Evolutionary conservation across 1,284 basidiomycete species (phyloP).

Genomic region (Papiliotrema flavescens): DNA sequence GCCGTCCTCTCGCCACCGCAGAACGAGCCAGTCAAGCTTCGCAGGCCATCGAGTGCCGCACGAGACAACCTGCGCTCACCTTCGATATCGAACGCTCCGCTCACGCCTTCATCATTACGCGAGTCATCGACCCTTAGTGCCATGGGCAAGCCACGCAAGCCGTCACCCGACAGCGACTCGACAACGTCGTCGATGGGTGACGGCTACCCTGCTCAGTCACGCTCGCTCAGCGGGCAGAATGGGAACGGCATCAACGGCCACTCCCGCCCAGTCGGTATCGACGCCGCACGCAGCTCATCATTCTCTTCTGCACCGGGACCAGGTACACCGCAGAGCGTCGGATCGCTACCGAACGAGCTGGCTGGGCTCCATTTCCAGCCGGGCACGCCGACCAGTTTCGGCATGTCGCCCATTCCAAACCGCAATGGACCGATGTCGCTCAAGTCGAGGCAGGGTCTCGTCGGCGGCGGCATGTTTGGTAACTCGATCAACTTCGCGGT

Average conservation of each 20-base stretch:
- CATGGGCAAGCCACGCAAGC: constrained; percentile 23
- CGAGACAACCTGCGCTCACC: constrained; percentile 42
- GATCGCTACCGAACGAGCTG: constrained; percentile 40
- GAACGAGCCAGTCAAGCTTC: constrained; percentile 33
- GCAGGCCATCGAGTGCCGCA: constrained; percentile 26
- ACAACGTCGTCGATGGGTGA: constrained; percentile 42
- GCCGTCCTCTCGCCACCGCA: constrained; percentile 52
- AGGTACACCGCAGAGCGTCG: constrained; percentile 25
- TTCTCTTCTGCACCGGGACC: constrained; percentile 20
- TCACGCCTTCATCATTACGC: constrained; percentile 38
- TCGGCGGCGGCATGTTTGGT: constrained; percentile 45
- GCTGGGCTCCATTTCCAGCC: constrained; percentile 37
- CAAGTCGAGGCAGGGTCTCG: constrained; percentile 32
- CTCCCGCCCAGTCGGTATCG: constrained; percentile 16
- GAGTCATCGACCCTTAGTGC: constrained; percentile 24
- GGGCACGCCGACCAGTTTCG: constrained; percentile 12
- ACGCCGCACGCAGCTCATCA: constrained; percentile 1
- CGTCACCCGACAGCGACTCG: constrained; percentile 39
- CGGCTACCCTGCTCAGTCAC: constrained; percentile 1
- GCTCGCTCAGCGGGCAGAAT: not conserved
- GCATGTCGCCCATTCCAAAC: constrained; percentile 26
- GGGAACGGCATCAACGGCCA: constrained; percentile 3
- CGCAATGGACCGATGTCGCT: constrained; percentile 22
- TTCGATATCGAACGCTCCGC: constrained; percentile 28
- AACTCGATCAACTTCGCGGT: constrained; percentile 21